These are phyloP conservation scores for Elsinoe arachidis DNA, from an alignment of 2,329 filamentous ascomycete species.

Conservation along the genomic window DNA sequence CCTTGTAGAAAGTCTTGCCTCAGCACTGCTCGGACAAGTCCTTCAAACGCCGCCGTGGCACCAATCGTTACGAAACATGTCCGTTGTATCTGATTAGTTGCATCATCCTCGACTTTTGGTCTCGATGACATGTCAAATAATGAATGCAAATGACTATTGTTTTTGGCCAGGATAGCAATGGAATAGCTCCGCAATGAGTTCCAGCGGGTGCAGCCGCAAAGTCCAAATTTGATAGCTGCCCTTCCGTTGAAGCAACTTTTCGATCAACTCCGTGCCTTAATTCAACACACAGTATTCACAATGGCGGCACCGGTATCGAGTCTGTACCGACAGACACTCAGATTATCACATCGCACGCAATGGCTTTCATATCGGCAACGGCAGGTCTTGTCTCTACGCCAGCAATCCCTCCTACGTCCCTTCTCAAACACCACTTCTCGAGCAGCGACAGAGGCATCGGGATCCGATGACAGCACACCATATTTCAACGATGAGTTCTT, in stretches of 20 bases:
- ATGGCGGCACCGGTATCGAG: constrained; percentile 4
- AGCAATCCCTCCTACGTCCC: not conserved
- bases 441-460: not conserved
- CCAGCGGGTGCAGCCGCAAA: not conserved
- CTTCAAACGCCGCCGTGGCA: constrained; percentile 75
- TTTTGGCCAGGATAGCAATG: not conserved
- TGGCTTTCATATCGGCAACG: constrained; percentile 12
- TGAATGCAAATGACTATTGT: not conserved
- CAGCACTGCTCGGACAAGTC: constrained; percentile 60
- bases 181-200: not conserved
- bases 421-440: not conserved
- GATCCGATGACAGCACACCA: constrained; percentile 6
- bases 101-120: not conserved
- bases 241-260: not conserved
- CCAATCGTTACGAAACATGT: constrained; percentile 81
- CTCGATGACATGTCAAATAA: not conserved
- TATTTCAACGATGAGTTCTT: constrained; percentile 17
- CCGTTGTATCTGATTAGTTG: not conserved
- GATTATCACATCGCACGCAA: constrained; percentile 11
- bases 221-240: not conserved
- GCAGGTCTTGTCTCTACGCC: not conserved
- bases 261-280: not conserved
- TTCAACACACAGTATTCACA: not conserved
- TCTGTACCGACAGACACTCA: constrained; percentile 5
- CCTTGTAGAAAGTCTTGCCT: constrained; percentile 52